Base-by-base conservation (phyloP, 2,329 filamentous ascomycete species). In the Aquanectria penicillioides region DNA sequence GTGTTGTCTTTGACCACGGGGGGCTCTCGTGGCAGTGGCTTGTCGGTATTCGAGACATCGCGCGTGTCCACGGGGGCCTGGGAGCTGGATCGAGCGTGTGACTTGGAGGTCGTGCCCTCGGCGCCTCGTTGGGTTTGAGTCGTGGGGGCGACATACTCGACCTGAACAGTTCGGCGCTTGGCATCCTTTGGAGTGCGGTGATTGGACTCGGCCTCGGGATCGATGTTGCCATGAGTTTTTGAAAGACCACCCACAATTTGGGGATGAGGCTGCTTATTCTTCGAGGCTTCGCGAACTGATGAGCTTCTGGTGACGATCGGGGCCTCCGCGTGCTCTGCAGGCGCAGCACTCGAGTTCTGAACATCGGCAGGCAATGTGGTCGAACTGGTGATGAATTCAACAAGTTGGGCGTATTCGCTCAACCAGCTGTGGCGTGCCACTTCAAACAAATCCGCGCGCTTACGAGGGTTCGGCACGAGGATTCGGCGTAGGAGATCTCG, bases 391-490 rank as follows among this genome's bases (percentile, higher is more conserved):
- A 99, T 97, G 74, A 97, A 94, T 71, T 94, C 92, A 44, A 99
- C 94, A 44, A 98, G 90, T 73, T 97, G 92, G n/a, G 94, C 91
- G 73, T 95, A 99, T 73, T 98, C 95, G 78, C 91, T 97, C 65
- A 99, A 80, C 95, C 95, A 99, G 79, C 95, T 99, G 78, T 99
- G 95, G 49, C 95, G 88, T 41, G 95, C 95, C 37, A 99, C 95
- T 75, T 99, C 95, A 70, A 99, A 99, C 40, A 99, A 80, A 74
- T 99, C 95, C 46, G 95, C 95, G 73, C 95, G 89, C 78, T 97
- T 96, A 64, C 95, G 86, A 48, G 95, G 95, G 74, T 98, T 95
- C 6, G 95, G 94, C 0, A 99, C 95, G 37, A 99, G 84, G 59
- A 99, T 99, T 50, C 95, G 89, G 60, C 95, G 89, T 41, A 99